phyloP scores from a whole-genome alignment of 305 asterid genomes.

The Lippia alba region DNA sequence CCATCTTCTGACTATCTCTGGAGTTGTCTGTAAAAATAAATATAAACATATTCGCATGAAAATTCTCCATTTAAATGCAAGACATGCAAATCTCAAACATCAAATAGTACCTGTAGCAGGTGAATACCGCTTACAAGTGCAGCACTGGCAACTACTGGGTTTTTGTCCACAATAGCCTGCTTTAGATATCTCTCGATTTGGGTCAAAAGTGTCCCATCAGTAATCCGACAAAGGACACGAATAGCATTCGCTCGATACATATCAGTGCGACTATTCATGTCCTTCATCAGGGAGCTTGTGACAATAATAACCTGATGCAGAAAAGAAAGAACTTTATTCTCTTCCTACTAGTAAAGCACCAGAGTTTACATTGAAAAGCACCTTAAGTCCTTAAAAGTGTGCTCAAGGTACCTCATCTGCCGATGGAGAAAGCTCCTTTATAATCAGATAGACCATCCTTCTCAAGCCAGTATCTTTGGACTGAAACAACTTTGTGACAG shows the following conservation, averaged over 20 bases:
- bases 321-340: conserved; percentile 37
- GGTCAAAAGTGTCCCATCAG: conserved; percentile 88
- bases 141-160: conserved; percentile 97
- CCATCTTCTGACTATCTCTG: conserved; percentile 98
- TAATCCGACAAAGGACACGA: conserved; percentile 89
- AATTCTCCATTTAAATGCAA: conserved; percentile 25
- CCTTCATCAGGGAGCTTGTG: conserved; percentile 97
- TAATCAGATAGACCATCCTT: conserved; percentile 95
- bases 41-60: conserved; percentile 18
- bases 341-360: conserved; percentile 33
- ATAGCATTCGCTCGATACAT: conserved; percentile 96
- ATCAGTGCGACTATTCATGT: conserved; percentile 96
- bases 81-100: conserved; percentile 16
- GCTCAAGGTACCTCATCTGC: conserved; percentile 76
- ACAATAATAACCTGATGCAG: conserved; percentile 82
- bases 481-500: conserved; percentile 94
- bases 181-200: conserved; percentile 94
- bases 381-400: conserved; percentile 5
- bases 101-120: conserved; percentile 74
- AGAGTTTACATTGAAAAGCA: conserved; percentile 2
- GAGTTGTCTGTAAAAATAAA: conserved; percentile 66
- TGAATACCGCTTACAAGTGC: conserved; percentile 96
- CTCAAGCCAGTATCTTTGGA: conserved; percentile 86
- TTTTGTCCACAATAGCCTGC: conserved; percentile 97
- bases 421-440: conserved; percentile 89